These are phyloP conservation scores for Tuber indicum DNA, from an alignment of 495 filamentous ascomycete species.

Conservation along the genomic window DNA sequence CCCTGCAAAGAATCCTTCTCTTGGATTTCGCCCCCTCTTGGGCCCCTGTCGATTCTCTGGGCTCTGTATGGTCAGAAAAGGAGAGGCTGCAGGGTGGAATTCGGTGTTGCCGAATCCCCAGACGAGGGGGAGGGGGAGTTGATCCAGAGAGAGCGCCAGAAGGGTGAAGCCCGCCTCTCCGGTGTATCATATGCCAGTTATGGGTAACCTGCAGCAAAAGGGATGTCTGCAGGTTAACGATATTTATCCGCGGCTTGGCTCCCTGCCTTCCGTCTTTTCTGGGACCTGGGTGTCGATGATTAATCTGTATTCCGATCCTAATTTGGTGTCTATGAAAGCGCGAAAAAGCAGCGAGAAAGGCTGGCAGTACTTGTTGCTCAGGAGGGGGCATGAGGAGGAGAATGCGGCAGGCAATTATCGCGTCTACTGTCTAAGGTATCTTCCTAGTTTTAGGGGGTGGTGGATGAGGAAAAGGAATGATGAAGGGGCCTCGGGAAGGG, in stretches of 20 bases:
- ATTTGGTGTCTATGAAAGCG: slow-evolving; percentile 7
- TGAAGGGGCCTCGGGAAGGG: not conserved
- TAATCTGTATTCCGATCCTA: not conserved
- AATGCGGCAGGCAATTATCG: slow-evolving; percentile 15
- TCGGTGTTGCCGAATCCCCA: slow-evolving; percentile 39
- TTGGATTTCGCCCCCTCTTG: slow-evolving; percentile 20
- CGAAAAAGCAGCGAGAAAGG: slow-evolving; percentile 20
- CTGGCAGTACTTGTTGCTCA: slow-evolving; percentile 16
- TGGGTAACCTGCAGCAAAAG: slow-evolving; percentile 22
- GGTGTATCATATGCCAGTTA: slow-evolving; percentile 27
- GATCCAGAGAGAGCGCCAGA: not conserved
- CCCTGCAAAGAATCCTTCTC: slow-evolving; percentile 35
- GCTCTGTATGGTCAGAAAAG: slow-evolving; percentile 17
- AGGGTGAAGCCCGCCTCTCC: slow-evolving; percentile 12
- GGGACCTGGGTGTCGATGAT: slow-evolving; percentile 26
- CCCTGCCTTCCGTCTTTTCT: slow-evolving; percentile 27
- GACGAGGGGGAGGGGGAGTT: slow-evolving; percentile 21
- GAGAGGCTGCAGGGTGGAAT: slow-evolving; percentile 19
- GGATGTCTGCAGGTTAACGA: slow-evolving; percentile 15
- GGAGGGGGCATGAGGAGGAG: slow-evolving; percentile 6
- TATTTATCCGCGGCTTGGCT: slow-evolving; percentile 39
- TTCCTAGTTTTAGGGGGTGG: not conserved
- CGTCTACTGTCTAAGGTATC: not conserved
- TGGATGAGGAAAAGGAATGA: not conserved
- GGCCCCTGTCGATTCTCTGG: slow-evolving; percentile 15